A percentile compares a stretch with the other conserved stretches of the same genome.
Conservation (phyloP, 345 rosid species). For the Pseudoturritis turrita region DNA sequence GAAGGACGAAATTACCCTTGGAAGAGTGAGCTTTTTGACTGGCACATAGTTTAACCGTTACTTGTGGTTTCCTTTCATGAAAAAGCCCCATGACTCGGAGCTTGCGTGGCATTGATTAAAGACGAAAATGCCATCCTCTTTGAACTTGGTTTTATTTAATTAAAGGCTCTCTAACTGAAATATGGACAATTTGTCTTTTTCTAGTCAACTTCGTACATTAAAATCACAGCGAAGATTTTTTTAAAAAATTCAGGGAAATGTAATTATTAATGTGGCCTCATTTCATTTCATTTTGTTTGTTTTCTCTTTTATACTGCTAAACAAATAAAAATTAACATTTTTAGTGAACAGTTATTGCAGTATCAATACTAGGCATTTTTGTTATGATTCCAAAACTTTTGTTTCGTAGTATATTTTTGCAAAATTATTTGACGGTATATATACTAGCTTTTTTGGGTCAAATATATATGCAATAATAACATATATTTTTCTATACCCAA, state of each 20-base stretch:
- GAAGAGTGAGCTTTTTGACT: not conserved
- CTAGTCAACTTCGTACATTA: not conserved
- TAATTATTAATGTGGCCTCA: not conserved
- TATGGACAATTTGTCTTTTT: not conserved
- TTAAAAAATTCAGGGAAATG: not conserved
- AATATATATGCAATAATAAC: too few relatives aligned
- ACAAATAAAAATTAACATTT: not conserved
- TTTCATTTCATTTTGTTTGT: not conserved
- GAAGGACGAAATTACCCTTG: not conserved
- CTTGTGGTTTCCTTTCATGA: not conserved
- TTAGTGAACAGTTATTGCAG: not conserved
- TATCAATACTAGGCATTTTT: not conserved
- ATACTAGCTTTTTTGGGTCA: not conserved
- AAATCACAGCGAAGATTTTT: too few relatives aligned
- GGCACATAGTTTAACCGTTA: conserved; percentile 8
- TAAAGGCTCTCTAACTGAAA: not conserved
- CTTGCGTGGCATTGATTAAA: not conserved
- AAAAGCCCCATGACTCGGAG: not conserved
- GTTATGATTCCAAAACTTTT: not conserved
- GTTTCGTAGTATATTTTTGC: not conserved
- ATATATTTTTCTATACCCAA: not conserved
- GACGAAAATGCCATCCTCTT: not conserved
- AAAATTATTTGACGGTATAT: not conserved
- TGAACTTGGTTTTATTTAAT: not conserved
- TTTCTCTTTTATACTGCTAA: not conserved